Evolutionary conservation across 257 asterid genomes (phyloP).

Genomic region (Capsicum chinense): DNA sequence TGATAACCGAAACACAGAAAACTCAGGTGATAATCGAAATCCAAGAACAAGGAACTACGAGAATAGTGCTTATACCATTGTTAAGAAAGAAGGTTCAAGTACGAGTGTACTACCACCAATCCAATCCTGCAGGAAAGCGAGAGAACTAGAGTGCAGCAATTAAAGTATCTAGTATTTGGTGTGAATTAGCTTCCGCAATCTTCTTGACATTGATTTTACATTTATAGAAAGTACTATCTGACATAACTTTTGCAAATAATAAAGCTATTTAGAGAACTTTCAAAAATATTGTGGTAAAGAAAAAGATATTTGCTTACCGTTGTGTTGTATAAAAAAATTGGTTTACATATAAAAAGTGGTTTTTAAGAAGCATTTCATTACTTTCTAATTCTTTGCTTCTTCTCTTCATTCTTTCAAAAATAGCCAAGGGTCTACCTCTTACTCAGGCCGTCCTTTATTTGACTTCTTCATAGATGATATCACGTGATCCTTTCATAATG

Average conservation of each 20-base stretch:
- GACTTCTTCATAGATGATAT: neutral
- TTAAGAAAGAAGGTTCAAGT: no score
- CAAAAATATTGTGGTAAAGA: neutral
- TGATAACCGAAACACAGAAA: no score
- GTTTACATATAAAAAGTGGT: neutral
- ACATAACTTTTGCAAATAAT: neutral
- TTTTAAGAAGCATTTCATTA: slow-evolving; percentile 13
- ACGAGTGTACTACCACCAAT: no score
- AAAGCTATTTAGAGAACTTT: neutral
- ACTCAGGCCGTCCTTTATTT: neutral
- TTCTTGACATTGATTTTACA: neutral
- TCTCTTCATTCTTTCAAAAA: slow-evolving; percentile 12
- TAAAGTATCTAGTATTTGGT: slow-evolving; percentile 8
- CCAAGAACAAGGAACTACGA: no score
- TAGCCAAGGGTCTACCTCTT: neutral
- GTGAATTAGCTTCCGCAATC: slow-evolving; percentile 1
- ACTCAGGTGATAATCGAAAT: no score
- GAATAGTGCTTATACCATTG: no score
- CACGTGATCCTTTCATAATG: neutral
- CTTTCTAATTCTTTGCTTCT: slow-evolving; percentile 15
- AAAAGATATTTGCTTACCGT: neutral
- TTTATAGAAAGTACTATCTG: neutral
- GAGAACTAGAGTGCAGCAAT: neutral
- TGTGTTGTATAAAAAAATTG: neutral
- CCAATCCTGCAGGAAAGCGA: no score